Conservation (phyloP, 352 stramenopile species). For the Globisporangium ultimum region DNA sequence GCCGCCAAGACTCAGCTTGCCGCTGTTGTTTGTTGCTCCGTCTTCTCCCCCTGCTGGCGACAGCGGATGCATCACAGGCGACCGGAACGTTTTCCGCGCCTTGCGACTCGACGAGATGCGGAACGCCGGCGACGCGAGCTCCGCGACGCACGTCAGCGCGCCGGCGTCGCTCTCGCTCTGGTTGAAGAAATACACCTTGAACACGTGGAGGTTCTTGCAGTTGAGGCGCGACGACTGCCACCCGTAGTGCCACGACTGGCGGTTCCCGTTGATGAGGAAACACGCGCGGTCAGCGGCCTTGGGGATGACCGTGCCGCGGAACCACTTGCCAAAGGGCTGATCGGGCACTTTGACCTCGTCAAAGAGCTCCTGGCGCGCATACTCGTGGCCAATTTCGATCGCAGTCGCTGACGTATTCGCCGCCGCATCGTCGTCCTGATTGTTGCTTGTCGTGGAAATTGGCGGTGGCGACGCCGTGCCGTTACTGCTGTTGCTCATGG, state of each 20-base stretch:
- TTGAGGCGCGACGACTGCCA: constrained; percentile 84
- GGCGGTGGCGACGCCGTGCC: too few relatives aligned
- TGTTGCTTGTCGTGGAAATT: constrained; percentile 6
- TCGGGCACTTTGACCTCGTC: constrained; percentile 76
- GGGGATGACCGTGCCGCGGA: constrained; percentile 46
- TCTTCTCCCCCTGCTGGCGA: constrained; percentile 11
- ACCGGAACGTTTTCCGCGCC: constrained; percentile 72
- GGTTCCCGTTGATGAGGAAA: constrained; percentile 83
- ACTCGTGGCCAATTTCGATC: constrained; percentile 39
- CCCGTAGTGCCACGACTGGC: constrained; percentile 84
- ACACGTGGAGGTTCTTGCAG: constrained; percentile 83
- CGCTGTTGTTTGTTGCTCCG: constrained; percentile 6
- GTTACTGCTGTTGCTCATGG: background rate
- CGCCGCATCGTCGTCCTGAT: constrained; percentile 21
- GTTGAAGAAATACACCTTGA: constrained; percentile 70
- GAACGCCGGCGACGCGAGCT: constrained; percentile 62
- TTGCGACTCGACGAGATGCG: constrained; percentile 82
- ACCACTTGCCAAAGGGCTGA: constrained; percentile 75
- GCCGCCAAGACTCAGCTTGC: background rate
- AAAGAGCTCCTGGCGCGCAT: constrained; percentile 56
- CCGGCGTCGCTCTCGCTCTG: constrained; percentile 21
- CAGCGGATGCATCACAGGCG: constrained; percentile 29
- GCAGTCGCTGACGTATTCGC: constrained; percentile 17
- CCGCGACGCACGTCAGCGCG: constrained; percentile 46
- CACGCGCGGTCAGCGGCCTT: constrained; percentile 25